Evolutionary conservation across 2,329 filamentous ascomycete genomes (phyloP), one percentile per base, ranked within the genome.

Genomic region (Rugonectria rugulosa): DNA sequence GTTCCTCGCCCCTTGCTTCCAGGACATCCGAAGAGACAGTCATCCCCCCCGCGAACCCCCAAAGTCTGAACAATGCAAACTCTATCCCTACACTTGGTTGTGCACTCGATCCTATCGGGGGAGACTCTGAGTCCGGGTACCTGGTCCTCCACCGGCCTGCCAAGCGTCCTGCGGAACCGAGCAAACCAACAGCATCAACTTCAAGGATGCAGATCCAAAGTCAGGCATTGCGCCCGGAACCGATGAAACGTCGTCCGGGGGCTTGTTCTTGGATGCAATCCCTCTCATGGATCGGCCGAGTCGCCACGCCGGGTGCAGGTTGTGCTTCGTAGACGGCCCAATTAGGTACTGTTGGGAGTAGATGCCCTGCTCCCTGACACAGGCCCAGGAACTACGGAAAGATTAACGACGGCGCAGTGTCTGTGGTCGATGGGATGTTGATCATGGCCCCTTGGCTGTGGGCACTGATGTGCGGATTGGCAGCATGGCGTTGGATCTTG

Each of bases 211-310:
- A 31, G 21, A 14, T 27, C 45, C 32, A 49, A 32, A 38, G 31
- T 14, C 17, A 32, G 45, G 24, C 40, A 49, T 44, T 20, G 34
- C n/a, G 26, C 21, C 43, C 36, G 43, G 36, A 26, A 48, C 36
- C 32, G 40, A 50, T 55, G 52, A 55, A 55, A 55, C 52, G 40
- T 55, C 40, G 34, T 40, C 15, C 10, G 32, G 21, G 52, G 19
- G 17, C 27, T 20, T 27, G 17, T 36, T 20, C 29, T 7, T 15
- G 24, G 31, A 17, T 23, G 49, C 19, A 27, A 12, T 12, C 29
- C 49, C 15, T 53, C 26, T 20, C 45, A 40, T 24, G 29, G 34
- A 15, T 44, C 37, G 23, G 17, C 27, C 44, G 44, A 36, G 27
- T n/a, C 34, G 29, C 34, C 50, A 47, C 36, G 27, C 42, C 27